Percentiles rank a stretch among this genome's conserved stretches.
phyloP scores from a whole-genome alignment of 306 rosid species.

The Canavalia ensiformis region DNA sequence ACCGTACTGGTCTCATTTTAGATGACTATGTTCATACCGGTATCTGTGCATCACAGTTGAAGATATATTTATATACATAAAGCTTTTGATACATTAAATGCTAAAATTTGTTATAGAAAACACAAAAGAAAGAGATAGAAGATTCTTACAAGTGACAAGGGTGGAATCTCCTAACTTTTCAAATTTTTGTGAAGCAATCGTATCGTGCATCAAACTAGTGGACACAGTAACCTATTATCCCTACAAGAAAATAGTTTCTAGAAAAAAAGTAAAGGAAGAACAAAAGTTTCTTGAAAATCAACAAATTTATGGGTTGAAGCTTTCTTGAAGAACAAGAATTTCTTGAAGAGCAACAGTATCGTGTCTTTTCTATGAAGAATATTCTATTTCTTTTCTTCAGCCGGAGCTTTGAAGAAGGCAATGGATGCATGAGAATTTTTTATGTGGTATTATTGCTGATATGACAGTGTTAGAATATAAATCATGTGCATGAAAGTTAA shows the following conservation, averaged over 20 bases:
- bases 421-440: no score
- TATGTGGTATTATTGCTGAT: no score
- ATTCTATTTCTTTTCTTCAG: no score
- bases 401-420: no score
- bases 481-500: no score
- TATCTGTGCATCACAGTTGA: background rate
- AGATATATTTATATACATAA: background rate
- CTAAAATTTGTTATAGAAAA: constrained; percentile 4
- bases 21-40: background rate
- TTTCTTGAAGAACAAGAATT: background rate
- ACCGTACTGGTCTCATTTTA: background rate
- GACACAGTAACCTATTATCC: background rate
- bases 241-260: background rate
- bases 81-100: constrained; percentile 8
- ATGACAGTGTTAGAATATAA: no score
- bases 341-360: no score
- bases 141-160: background rate
- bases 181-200: background rate
- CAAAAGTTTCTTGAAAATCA: background rate
- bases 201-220: background rate
- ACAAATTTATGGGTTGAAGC: background rate
- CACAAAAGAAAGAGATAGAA: background rate
- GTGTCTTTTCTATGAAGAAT: no score
- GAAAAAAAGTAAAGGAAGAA: background rate
- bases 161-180: background rate